A percentile compares a stretch with the other conserved stretches of the same genome.
phyloP scores from a whole-genome alignment of 2,329 filamentous ascomycete species.

The Rhinocladiella similis region DNA sequence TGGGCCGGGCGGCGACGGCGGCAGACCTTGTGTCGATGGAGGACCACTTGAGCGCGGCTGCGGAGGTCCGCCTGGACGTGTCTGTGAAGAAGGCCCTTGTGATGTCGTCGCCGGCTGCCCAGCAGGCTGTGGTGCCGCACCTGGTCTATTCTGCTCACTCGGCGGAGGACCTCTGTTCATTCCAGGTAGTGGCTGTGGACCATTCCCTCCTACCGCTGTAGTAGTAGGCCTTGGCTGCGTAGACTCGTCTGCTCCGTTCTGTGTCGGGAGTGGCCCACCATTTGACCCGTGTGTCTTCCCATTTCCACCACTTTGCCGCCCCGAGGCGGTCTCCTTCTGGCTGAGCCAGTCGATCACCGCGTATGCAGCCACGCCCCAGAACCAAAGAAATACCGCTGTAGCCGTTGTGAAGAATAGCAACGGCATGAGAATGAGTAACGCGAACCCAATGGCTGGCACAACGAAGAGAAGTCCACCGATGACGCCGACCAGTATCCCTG shows the following conservation, averaged over 20 bases:
- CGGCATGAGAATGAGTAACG: slow-evolving; percentile 67
- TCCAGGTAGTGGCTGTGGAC: neutral
- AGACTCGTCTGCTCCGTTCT: neutral
- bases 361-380: slow-evolving; percentile 64
- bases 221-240: no score
- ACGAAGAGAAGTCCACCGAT: slow-evolving; percentile 60
- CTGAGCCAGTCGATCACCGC: slow-evolving; percentile 31
- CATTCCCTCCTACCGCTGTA: neutral
- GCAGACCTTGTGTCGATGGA: no score
- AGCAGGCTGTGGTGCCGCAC: no score
- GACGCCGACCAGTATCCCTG: slow-evolving; percentile 56
- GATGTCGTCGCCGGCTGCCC: no score
- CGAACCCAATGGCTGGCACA: slow-evolving; percentile 67
- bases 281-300: neutral
- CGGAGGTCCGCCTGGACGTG: neutral
- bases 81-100: neutral
- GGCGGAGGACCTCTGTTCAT: neutral
- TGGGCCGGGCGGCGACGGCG: no score
- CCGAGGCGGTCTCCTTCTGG: slow-evolving; percentile 14
- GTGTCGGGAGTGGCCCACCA: neutral
- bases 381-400: slow-evolving; percentile 65
- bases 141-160: no score
- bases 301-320: slow-evolving; percentile 12
- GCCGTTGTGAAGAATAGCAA: slow-evolving; percentile 66
- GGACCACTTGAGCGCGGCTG: neutral